A percentile compares a stretch with the other conserved stretches of the same genome.
phyloP scores from a whole-genome alignment of 2,329 filamentous ascomycete genomes.

The Cordyceps tenuipes region DNA sequence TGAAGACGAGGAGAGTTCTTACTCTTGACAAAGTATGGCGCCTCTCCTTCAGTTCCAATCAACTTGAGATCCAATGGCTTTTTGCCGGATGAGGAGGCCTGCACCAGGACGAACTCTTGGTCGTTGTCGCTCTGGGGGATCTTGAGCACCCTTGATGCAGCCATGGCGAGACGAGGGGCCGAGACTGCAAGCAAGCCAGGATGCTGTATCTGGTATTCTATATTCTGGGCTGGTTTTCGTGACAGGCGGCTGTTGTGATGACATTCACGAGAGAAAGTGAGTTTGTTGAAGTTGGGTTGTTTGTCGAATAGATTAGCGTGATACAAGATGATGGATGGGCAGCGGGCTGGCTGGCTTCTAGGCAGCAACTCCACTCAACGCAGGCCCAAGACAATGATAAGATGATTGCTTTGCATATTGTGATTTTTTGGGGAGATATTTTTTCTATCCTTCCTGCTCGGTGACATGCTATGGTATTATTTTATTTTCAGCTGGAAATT shows the following conservation, averaged over 20 bases:
- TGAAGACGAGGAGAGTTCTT: conserved; percentile 28
- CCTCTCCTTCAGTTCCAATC: conserved; percentile 58
- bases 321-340: neutral
- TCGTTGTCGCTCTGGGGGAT: conserved; percentile 9
- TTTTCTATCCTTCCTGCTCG: too few species aligned
- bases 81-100: conserved; percentile 43
- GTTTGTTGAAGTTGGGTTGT: neutral
- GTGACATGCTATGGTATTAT: too few species aligned
- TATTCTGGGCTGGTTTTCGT: neutral
- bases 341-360: neutral
- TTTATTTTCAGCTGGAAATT: too few species aligned
- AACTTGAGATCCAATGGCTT: conserved; percentile 57
- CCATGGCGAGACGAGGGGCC: neutral
- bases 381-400: neutral
- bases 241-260: neutral
- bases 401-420: neutral
- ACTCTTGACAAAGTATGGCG: conserved; percentile 50
- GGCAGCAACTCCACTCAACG: neutral
- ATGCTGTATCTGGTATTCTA: neutral
- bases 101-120: conserved; percentile 46
- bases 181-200: neutral
- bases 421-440: too few species aligned
- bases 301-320: neutral
- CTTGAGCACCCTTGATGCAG: conserved; percentile 2
- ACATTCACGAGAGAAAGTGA: neutral